Evolutionary conservation across 176 grass and related monocot species (phyloP), one percentile per base, ranked within the genome.

Genomic region (Paspalum vaginatum): DNA sequence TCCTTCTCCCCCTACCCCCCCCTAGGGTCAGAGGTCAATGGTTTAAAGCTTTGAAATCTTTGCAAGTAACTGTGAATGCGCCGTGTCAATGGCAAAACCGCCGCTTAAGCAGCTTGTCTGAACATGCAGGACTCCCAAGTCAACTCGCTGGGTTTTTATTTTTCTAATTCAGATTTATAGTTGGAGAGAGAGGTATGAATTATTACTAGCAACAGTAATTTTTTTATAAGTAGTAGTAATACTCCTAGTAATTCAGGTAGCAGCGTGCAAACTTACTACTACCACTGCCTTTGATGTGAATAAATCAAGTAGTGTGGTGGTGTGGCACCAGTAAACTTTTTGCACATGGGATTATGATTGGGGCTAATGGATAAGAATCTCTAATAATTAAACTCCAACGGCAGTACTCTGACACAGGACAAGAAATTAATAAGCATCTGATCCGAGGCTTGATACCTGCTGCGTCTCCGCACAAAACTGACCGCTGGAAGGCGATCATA

Each of bases 321-420:
- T 51, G 17, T 64, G 53, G 46, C 63, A 52, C 41, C 47, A 61
- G 81, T 85, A 70, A 83, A 85, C 65, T 89, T 89, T 81, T 47
- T 6, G 77, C 82, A 85, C 78, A 85, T 85, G 87, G 22, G 20
- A 8, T 60, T 82, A 86, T 86, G 88, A 86, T 90, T 86, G 73
- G 66, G 67, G 74, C 5, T 41, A 86, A 56, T 62, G 83, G 88
- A 78, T 86, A 82, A 74, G 83, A 82, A 82, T 86, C 79, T 78
- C 60, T 37, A 74, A 82, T 86, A 86, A 55, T 82, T 73, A 83
- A 78, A 82, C 79, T 51, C 44, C 49, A 32, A 51, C 37, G 65
- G 21, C 72, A 89, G 51, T 86, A 58, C 51, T 46, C 59, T 58
- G 72, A 44, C 42, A 49, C 88, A 82, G 65, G 66, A 73, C 65